These are phyloP conservation scores for Melampsora larici-populina DNA, from an alignment of 1,284 basidiomycete genomes.

Conservation along the genomic window DNA sequence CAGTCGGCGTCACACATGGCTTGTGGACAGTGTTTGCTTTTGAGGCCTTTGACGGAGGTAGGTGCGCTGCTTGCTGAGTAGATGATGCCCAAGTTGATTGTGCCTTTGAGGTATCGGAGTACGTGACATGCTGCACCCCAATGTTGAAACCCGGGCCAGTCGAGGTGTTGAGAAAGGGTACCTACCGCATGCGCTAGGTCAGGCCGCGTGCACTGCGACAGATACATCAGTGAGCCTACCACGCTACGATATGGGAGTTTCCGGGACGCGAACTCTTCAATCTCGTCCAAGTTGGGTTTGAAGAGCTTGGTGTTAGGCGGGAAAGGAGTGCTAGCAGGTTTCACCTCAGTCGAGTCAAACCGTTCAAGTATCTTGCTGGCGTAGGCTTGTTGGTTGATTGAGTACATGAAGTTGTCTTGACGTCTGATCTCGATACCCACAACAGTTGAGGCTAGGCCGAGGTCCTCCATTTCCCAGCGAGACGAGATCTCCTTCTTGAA, in stretches of 20 bases:
- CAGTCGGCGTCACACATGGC: no score
- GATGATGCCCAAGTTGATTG: no score
- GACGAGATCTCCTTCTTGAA: no score
- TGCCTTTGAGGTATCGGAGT: no score
- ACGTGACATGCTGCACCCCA: no score
- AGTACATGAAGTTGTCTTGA: neutral
- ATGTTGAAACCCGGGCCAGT: no score
- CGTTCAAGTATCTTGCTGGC: neutral
- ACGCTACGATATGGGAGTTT: neutral
- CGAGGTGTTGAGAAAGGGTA: neutral
- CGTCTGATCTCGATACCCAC: neutral
- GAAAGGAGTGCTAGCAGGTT: neutral
- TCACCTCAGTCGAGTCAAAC: neutral
- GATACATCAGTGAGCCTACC: neutral
- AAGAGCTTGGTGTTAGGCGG: neutral
- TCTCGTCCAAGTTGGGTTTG: neutral
- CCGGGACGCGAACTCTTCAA: neutral
- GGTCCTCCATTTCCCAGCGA: constrained; percentile 4
- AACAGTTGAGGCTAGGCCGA: neutral
- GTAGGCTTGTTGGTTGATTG: neutral
- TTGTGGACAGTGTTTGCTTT: no score
- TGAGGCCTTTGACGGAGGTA: no score
- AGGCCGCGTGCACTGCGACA: neutral
- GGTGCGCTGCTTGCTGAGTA: no score
- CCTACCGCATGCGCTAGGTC: constrained; percentile 1